These are phyloP conservation scores for Zymoseptoria tritici DNA, from an alignment of 2,329 filamentous ascomycete species.

Conservation along the genomic window DNA sequence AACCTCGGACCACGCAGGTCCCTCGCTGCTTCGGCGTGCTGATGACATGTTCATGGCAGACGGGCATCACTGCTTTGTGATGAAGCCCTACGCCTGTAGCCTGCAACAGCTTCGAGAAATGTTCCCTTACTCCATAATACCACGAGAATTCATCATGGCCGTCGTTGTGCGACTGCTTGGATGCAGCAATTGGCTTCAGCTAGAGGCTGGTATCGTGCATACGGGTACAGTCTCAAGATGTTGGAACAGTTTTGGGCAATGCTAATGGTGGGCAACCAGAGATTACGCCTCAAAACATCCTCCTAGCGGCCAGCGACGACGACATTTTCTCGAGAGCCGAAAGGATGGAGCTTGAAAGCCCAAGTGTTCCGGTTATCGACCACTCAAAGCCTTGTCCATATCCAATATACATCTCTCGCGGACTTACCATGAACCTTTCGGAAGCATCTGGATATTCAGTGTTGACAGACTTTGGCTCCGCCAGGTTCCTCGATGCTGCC, in stretches of 20 bases:
- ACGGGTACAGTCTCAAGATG: conserved; percentile 9
- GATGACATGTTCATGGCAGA: conserved; percentile 14
- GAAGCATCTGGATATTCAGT: conserved; percentile 6
- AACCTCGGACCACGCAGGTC: background rate
- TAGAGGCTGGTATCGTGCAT: conserved; percentile 14
- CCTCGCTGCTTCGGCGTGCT: conserved; percentile 19
- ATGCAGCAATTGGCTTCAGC: conserved; percentile 11
- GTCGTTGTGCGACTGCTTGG: conserved; percentile 16
- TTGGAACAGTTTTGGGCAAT: background rate
- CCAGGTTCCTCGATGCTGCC: background rate
- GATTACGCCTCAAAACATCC: conserved; percentile 23
- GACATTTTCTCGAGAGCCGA: conserved; percentile 3
- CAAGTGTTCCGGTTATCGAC: conserved; percentile 2
- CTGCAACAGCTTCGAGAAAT: background rate
- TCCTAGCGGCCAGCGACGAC: conserved; percentile 23
- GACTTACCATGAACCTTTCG: background rate
- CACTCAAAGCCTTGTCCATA: background rate
- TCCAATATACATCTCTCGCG: conserved; percentile 2
- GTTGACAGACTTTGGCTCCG: conserved; percentile 22
- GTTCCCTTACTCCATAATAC: background rate
- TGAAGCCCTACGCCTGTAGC: conserved; percentile 21
- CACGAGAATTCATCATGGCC: conserved; percentile 12
- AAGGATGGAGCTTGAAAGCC: background rate
- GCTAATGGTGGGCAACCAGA: conserved; percentile 1
- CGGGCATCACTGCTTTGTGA: conserved; percentile 22